Conservation (phyloP, 208 protist genomes). For the Leptomonas pyrrhocoris region DNA sequence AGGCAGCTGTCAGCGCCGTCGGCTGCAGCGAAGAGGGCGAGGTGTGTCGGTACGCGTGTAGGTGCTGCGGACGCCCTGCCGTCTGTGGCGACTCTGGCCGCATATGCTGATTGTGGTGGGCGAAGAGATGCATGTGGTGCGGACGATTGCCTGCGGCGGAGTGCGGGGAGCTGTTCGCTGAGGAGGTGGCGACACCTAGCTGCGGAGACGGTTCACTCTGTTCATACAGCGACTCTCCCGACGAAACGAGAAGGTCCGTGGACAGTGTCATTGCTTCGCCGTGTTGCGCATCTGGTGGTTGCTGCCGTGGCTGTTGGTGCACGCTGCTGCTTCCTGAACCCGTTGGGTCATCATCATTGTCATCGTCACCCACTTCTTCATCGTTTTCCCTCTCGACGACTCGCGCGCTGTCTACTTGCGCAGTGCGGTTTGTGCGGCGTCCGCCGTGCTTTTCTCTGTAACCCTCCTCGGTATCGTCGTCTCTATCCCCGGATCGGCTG, state of each 20-base stretch:
- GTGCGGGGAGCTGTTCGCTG: conserved; percentile 10
- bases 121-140: conserved; percentile 19
- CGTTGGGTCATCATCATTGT: background rate
- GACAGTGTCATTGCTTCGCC: background rate
- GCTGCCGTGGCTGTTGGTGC: background rate
- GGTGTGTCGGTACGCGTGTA: conserved; percentile 23
- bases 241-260: background rate
- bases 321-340: background rate
- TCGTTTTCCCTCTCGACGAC: background rate
- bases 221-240: background rate
- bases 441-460: no score
- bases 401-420: background rate
- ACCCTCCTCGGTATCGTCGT: background rate
- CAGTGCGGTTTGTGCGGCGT: background rate
- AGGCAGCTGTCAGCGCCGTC: background rate
- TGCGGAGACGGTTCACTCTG: background rate
- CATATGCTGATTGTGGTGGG: conserved; percentile 21
- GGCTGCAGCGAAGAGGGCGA: conserved; percentile 19
- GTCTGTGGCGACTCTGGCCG: conserved; percentile 11
- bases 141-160: conserved; percentile 12
- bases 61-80: conserved; percentile 18
- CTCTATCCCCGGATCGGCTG: background rate
- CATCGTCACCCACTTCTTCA: background rate
- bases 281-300: background rate
- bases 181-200: background rate